Base-by-base conservation (phyloP, 768 basidiomycete genomes). In the Amanita molliuscula region DNA sequence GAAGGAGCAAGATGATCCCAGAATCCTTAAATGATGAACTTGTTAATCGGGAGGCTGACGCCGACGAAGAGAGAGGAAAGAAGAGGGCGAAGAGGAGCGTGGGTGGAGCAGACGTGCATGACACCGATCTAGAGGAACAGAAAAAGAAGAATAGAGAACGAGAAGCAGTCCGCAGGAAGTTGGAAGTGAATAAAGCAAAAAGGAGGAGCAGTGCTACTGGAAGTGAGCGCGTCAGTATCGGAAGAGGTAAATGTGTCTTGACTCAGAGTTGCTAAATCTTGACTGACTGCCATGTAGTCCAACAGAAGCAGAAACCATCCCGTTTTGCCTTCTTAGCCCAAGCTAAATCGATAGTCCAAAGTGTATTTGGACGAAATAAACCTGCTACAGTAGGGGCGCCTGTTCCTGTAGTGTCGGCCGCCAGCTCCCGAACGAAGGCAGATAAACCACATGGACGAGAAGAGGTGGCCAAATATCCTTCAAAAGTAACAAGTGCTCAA, bases 261-360 rank as follows among this genome's bases (percentile, higher is more conserved):
- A 29, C 3, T 42, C 4, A 6, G 21, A 28, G 21, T 25, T 31
- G n/a, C 2, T 8, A 13, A 7, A 29, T 42, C 3, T 16, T 31
- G 26, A 31, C 10, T 28, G 44, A 45, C 1, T 46, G 6, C 26
- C 36, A 37, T 47, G 15, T 42, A 70, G 69, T 59, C 16, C 71
- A 72, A 67, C 66, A 66, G 3, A 68, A 69, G 58, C 61, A 64
- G 4, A 78, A 78, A 55, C 66, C 78, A 1, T 70, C 78, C 3
- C 76, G 78, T 33, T 79, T 86, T 51, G 87, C 84, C 1, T 86
- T 89, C 67, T 62, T 89, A 5, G 73, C 81, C 18, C 80, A 74
- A 15, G 81, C 87, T 6, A 88, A 86, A 61, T 76, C 77, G 0
- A 66, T 88, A 3, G 85, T 88, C 3, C 70, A 74, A 56, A 84